These are phyloP conservation scores for Amylostereum chailletii DNA, from an alignment of 1,284 basidiomycete genomes.

Conservation along the genomic window DNA sequence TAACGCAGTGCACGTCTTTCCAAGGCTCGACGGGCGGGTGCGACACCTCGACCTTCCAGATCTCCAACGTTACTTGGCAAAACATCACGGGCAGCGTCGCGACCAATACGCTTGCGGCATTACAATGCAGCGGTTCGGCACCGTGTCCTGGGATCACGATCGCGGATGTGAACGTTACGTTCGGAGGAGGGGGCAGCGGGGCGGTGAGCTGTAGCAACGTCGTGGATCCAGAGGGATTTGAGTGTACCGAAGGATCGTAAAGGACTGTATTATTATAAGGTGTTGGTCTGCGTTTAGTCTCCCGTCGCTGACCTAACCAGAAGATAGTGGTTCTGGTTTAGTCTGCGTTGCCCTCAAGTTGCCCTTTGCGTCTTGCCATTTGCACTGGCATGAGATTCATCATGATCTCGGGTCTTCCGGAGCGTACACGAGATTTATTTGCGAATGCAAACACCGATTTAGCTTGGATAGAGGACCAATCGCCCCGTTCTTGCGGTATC, in stretches of 20 bases:
- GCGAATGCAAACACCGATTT: too few relatives aligned
- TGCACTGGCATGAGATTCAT: too few relatives aligned
- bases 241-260: slow-evolving; percentile 14
- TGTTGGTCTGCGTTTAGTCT: too few relatives aligned
- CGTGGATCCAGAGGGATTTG: slow-evolving; percentile 18
- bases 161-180: slow-evolving; percentile 16
- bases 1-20: slow-evolving; percentile 26
- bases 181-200: slow-evolving; percentile 10
- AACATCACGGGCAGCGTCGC: slow-evolving; percentile 18
- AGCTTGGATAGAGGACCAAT: too few relatives aligned
- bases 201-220: slow-evolving; percentile 19
- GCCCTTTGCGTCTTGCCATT: too few relatives aligned
- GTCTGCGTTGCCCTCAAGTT: too few relatives aligned
- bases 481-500: too few relatives aligned
- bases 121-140: slow-evolving; percentile 24
- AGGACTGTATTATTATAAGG: too few relatives aligned
- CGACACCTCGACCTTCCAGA: slow-evolving; percentile 25
- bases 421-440: too few relatives aligned
- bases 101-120: slow-evolving; percentile 16
- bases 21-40: slow-evolving; percentile 22
- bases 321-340: too few relatives aligned
- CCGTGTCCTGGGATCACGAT: slow-evolving; percentile 21
- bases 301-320: too few relatives aligned
- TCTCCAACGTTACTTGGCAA: slow-evolving; percentile 25
- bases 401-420: too few relatives aligned